Base-by-base conservation (phyloP, 768 basidiomycete species). In the Mycena albidolilacea region DNA sequence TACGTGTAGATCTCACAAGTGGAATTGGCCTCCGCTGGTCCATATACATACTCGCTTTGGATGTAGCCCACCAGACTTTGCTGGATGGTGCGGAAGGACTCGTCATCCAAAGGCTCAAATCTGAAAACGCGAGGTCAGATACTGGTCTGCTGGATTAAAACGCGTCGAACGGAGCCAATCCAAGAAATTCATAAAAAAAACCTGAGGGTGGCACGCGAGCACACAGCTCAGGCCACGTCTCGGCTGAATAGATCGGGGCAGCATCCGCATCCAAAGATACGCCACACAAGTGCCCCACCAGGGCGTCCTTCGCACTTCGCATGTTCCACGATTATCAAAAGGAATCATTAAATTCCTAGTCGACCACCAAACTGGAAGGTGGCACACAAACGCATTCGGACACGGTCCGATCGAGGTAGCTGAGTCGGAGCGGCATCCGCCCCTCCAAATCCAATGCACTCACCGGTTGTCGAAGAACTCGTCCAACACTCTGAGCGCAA, bases 21-120 rank as follows among this genome's bases (percentile, higher is more conserved):
- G 62, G 95, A 91, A 75, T 88, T 90, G 30, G 90, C 89, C 84
- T 98, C 97, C 57, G 95, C 95, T 41, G 91, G 83, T 43, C 97
- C 97, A 76, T 90, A 88, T 21, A 96, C 89, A 84, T 94, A 98
- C 86, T 98, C 97, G 21, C 92, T 90, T 80, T 93, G 92, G 70
- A 97, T 92, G 79, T 97, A 98, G 35, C 89, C 85, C 72, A 97
- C 83, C 67, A 97, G 82, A 63, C 93, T 89, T 82, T 93, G 92
- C 77, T 94, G 94, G 60, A 97, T 77, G 30, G 88, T 90, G 77
- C 86, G 87, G 78, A 94, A 95, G 3, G 90, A 87, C 65, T 92
- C 92, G 35, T 90, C 87, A 72, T 94, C 92, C 71, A 95, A 82
- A 64, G 87, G 88, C 77, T 92, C 90, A 74, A 90, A 91, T 75